phyloP scores from a whole-genome alignment of 257 asterid species.

The Solanum appendiculatum region DNA sequence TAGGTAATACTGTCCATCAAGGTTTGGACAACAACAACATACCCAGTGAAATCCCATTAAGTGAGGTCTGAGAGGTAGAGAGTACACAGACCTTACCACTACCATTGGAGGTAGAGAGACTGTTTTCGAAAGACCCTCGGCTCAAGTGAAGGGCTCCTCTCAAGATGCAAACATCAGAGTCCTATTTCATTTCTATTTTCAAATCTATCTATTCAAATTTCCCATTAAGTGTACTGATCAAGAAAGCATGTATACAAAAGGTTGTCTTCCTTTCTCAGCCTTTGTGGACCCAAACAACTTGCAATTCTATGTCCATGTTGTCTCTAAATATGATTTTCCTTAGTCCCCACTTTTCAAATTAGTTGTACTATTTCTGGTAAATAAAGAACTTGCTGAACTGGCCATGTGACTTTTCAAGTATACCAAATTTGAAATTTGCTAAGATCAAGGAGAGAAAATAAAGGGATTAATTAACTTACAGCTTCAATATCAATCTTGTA shows the following conservation, averaged over 20 bases:
- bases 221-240: background rate
- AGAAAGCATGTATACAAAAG: background rate
- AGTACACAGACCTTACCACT: background rate
- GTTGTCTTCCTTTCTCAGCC: background rate
- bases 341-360: background rate
- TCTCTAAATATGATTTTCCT: background rate
- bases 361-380: background rate
- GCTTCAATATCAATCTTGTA: slow-evolving; percentile 94
- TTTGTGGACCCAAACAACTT: background rate
- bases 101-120: too few species aligned
- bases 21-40: background rate
- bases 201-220: background rate
- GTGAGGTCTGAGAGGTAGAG: background rate
- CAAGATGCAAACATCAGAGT: background rate
- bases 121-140: background rate
- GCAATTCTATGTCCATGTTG: background rate
- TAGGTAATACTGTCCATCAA: background rate
- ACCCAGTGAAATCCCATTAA: background rate
- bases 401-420: background rate
- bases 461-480: slow-evolving; percentile 39
- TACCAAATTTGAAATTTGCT: background rate
- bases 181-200: background rate
- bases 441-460: background rate
- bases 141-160: background rate
- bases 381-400: background rate